A percentile compares a stretch with the other conserved stretches of the same genome.
Evolutionary conservation across 2,329 filamentous ascomycete species (phyloP).

Genomic region (Diatrype stigma): DNA sequence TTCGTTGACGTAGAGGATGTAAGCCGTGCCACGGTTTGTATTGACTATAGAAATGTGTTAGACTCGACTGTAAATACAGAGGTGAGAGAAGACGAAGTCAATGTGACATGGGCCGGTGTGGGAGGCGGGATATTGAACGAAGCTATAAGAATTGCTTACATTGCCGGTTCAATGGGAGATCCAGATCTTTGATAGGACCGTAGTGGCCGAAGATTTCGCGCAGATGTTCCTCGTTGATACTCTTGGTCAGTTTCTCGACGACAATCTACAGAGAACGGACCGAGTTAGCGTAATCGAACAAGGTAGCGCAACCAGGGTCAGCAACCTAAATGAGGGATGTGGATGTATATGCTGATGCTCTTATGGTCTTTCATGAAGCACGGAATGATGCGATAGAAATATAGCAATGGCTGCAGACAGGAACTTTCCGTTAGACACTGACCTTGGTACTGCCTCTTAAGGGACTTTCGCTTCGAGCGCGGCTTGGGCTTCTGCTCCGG

Average conservation of each 20-base stretch:
- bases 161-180: slow-evolving; percentile 82
- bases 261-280: slow-evolving; percentile 62
- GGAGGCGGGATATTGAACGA: not conserved
- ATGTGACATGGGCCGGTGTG: too few species aligned
- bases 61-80: not conserved
- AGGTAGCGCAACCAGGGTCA: not conserved
- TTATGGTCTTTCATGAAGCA: too few species aligned
- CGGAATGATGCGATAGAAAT: too few species aligned
- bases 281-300: slow-evolving; percentile 4
- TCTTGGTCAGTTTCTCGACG: slow-evolving; percentile 92
- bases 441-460: slow-evolving; percentile 30
- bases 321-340: too few species aligned
- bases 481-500: slow-evolving; percentile 19
- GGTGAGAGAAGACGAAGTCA: not conserved
- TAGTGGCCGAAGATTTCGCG: slow-evolving; percentile 90
- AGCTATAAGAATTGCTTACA: slow-evolving; percentile 52
- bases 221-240: slow-evolving; percentile 83
- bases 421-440: not conserved
- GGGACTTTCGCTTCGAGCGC: slow-evolving; percentile 23
- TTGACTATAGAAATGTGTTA: slow-evolving; percentile 53
- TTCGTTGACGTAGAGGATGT: slow-evolving; percentile 77
- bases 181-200: slow-evolving; percentile 79
- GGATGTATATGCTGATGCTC: not conserved
- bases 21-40: slow-evolving; percentile 88
- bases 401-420: too few species aligned